A percentile compares a stretch with the other conserved stretches of the same genome.
phyloP scores from a whole-genome alignment of 495 filamentous ascomycete genomes.

The Extremus antarcticus region DNA sequence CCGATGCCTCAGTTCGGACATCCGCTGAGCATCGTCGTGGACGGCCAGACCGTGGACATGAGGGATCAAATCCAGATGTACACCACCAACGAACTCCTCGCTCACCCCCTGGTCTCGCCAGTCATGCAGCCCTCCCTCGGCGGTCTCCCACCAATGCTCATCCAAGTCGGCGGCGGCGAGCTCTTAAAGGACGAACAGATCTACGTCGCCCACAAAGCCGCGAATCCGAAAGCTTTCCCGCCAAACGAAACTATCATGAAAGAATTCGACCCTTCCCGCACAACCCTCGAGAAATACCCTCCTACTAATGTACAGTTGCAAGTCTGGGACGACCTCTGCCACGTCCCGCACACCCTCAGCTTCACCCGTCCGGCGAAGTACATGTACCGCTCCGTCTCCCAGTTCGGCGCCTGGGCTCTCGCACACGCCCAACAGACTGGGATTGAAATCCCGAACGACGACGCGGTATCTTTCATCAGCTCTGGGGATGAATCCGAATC shows the following conservation, averaged over 20 bases:
- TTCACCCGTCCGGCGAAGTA: constrained; percentile 90
- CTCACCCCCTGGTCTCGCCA: constrained; percentile 83
- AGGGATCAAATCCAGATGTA: constrained; percentile 96
- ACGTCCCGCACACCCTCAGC: constrained; percentile 80
- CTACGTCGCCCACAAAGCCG: constrained; percentile 88
- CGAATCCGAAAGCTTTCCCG: constrained; percentile 62
- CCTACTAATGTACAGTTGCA: constrained; percentile 92
- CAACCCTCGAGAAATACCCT: constrained; percentile 50
- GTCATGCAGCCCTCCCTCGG: constrained; percentile 75
- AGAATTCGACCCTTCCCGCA: constrained; percentile 44
- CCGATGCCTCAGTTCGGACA: constrained; percentile 17
- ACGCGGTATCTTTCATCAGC: constrained; percentile 57
- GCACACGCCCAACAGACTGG: constrained; percentile 66
- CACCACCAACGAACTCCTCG: constrained; percentile 72
- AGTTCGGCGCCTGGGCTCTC: constrained; percentile 85
- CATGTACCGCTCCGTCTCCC: constrained; percentile 82
- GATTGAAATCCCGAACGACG: constrained; percentile 74
- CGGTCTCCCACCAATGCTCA: constrained; percentile 74
- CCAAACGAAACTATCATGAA: constrained; percentile 55
- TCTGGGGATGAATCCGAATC: constrained; percentile 41
- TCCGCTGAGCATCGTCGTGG: constrained; percentile 51
- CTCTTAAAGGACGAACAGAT: constrained; percentile 87
- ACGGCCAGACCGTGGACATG: constrained; percentile 57
- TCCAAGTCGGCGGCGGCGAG: constrained; percentile 70
- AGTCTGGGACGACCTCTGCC: constrained; percentile 89